Conservation (phyloP, 371 early-diverging fungal genomes). For the Neoconidiobolus thromboides region DNA sequence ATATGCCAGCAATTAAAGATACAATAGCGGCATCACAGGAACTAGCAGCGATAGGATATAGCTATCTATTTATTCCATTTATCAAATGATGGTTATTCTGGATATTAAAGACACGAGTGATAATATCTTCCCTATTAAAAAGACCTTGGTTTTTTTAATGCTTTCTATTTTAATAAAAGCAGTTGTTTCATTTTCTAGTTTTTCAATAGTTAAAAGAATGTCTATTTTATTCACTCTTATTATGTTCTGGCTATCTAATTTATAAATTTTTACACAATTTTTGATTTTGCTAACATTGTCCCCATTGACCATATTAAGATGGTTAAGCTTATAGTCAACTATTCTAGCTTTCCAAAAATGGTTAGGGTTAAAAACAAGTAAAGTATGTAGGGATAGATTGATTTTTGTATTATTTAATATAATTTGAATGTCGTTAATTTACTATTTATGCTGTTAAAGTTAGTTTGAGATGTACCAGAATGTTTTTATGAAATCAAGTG, state of each 20-base stretch:
- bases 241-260: background rate
- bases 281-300: background rate
- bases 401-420: too few species aligned
- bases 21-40: background rate
- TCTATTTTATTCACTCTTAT: background rate
- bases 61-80: background rate
- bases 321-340: background rate
- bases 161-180: background rate
- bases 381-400: too few species aligned
- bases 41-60: background rate
- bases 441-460: too few species aligned
- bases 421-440: too few species aligned
- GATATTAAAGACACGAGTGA: background rate
- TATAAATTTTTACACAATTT: background rate
- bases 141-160: background rate
- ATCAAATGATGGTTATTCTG: conserved; percentile 9
- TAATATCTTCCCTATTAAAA: background rate
- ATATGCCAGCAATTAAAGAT: background rate
- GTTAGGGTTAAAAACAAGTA: too few species aligned
- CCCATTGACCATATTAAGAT: background rate
- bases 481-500: too few species aligned
- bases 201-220: conserved; percentile 11
- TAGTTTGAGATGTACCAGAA: too few species aligned
- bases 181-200: background rate
- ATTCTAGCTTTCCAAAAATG: background rate